Evolutionary conservation across 192 early-diverging fungal species (phyloP).

Genomic region (Podila epicladia): DNA sequence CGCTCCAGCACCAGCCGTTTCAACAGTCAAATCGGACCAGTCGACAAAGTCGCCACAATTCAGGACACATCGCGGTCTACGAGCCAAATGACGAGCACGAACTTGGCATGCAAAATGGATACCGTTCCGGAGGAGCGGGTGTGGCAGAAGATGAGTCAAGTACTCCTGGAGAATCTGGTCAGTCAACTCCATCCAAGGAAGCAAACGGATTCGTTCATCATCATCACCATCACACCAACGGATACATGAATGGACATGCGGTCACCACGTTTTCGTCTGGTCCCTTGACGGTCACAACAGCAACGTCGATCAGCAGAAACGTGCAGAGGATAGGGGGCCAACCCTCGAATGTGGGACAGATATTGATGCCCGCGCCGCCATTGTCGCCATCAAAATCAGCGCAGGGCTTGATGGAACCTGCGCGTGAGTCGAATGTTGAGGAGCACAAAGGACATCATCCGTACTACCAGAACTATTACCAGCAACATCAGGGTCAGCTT

Average conservation of each 20-base stretch:
- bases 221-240: not conserved
- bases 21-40: not conserved
- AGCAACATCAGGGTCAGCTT: not conserved
- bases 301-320: not conserved
- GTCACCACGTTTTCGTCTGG: not conserved
- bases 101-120: not conserved
- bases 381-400: not conserved
- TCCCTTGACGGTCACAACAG: constrained; percentile 1
- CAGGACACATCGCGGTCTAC: not conserved
- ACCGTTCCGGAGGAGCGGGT: too few species aligned
- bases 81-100: not conserved
- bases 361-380: not conserved
- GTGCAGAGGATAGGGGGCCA: constrained; percentile 2
- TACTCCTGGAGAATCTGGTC: not conserved
- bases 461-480: not conserved
- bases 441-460: not conserved
- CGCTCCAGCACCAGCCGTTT: not conserved
- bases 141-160: not conserved
- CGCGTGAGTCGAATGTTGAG: not conserved
- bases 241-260: constrained; percentile 3
- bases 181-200: too few species aligned
- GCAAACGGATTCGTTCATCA: too few species aligned
- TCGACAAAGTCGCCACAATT: not conserved
- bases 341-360: not conserved
- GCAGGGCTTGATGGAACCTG: not conserved